These are phyloP conservation scores for Erigeron canadensis DNA, from an alignment of 129 eudicot genomes.

Conservation along the genomic window DNA sequence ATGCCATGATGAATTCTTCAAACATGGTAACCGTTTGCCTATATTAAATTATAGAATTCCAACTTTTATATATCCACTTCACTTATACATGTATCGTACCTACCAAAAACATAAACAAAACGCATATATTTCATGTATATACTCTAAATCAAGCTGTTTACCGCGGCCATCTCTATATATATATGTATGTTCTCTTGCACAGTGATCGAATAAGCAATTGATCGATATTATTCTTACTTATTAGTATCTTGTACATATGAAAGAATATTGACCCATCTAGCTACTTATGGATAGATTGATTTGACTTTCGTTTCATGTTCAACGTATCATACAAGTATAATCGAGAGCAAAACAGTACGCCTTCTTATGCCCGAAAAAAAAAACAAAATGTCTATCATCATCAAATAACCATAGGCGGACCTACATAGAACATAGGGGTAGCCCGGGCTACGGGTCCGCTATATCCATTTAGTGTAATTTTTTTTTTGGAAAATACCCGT, in stretches of 20 bases:
- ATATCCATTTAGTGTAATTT: too few relatives aligned
- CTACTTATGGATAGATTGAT: too few relatives aligned
- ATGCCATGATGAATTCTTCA: not conserved
- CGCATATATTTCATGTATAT: slow-evolving; percentile 22
- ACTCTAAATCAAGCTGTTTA: slow-evolving; percentile 9
- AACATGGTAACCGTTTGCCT: not conserved
- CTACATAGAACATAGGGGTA: too few relatives aligned
- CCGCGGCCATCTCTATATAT: not conserved
- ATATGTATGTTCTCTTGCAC: not conserved
- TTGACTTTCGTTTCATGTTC: too few relatives aligned
- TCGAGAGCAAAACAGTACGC: too few relatives aligned
- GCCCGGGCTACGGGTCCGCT: too few relatives aligned
- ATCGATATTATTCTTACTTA: not conserved
- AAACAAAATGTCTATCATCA: too few relatives aligned
- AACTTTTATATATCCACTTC: not conserved
- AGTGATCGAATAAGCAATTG: not conserved
- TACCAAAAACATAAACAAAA: not conserved
- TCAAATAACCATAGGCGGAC: too few relatives aligned
- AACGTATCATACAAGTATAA: too few relatives aligned
- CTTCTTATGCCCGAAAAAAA: too few relatives aligned
- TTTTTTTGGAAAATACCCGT: too few relatives aligned
- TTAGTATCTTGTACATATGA: not conserved
- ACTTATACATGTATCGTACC: not conserved
- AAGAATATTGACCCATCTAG: not conserved
- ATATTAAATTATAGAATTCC: slow-evolving; percentile 5